Evolutionary conservation across 768 basidiomycete species (phyloP).

Genomic region (Leccinum disarticulatum): DNA sequence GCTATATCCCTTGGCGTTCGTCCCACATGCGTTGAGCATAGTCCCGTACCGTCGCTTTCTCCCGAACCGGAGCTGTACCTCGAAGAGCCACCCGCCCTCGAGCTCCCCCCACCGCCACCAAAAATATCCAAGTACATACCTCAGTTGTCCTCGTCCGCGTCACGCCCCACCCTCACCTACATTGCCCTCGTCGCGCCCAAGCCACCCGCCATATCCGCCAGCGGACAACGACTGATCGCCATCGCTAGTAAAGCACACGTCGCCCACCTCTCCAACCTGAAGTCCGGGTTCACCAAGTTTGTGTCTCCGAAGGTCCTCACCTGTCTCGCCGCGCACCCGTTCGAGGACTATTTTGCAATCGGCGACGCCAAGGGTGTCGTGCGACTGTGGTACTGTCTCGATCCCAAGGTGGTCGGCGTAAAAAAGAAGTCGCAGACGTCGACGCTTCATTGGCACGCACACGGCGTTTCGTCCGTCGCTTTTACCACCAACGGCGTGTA

Average conservation of each 20-base stretch:
- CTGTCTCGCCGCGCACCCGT: slow-evolving; percentile 85
- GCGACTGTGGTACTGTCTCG: slow-evolving; percentile 90
- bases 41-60: slow-evolving; percentile 41
- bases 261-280: slow-evolving; percentile 52
- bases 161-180: too few relatives aligned
- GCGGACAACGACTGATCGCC: slow-evolving; percentile 76
- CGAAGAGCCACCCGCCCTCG: slow-evolving; percentile 14
- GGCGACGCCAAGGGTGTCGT: slow-evolving; percentile 86
- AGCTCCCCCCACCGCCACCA: slow-evolving; percentile 12
- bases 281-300: slow-evolving; percentile 77
- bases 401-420: slow-evolving; percentile 60
- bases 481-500: slow-evolving; percentile 94
- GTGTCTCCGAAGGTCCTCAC: slow-evolving; percentile 78
- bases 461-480: slow-evolving; percentile 80
- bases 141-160: too few relatives aligned
- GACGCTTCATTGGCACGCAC: slow-evolving; percentile 94
- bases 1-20: slow-evolving; percentile 53
- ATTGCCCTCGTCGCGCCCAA: neutral
- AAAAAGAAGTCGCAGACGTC: slow-evolving; percentile 85
- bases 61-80: slow-evolving; percentile 27
- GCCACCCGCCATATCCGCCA: slow-evolving; percentile 54
- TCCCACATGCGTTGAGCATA: slow-evolving; percentile 41
- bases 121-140: slow-evolving; percentile 14
- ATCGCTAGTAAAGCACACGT: slow-evolving; percentile 80
- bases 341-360: slow-evolving; percentile 92